phyloP scores from a whole-genome alignment of 2,329 filamentous ascomycete genomes.

The Acrocalymma vagum region DNA sequence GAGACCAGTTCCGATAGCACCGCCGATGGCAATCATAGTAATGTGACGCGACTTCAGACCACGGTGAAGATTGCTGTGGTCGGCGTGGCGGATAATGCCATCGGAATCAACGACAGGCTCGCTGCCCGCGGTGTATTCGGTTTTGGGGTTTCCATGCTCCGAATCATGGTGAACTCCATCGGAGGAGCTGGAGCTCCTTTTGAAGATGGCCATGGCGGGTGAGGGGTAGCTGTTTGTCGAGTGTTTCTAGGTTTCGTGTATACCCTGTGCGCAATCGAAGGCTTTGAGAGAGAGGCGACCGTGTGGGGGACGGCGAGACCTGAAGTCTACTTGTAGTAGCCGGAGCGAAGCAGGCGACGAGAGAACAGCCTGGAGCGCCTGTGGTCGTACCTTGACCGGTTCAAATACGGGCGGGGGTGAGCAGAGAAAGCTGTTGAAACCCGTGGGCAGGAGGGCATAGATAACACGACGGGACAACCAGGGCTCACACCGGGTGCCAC shows the following conservation, averaged over 20 bases:
- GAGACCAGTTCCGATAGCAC: constrained; percentile 76
- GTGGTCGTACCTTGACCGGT: constrained; percentile 23
- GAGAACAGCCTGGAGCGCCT: constrained; percentile 22
- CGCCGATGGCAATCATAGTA: constrained; percentile 75
- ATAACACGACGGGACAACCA: constrained; percentile 26
- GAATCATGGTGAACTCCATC: constrained; percentile 36
- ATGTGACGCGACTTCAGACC: constrained; percentile 64
- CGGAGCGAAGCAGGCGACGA: constrained; percentile 19
- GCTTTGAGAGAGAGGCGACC: constrained; percentile 10
- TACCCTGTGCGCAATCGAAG: constrained; percentile 17
- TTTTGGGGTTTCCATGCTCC: constrained; percentile 27
- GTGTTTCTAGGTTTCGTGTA: constrained; percentile 9
- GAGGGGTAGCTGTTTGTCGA: neutral
- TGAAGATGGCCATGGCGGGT: constrained; percentile 36
- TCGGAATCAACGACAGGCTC: constrained; percentile 22
- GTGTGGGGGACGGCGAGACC: constrained; percentile 7
- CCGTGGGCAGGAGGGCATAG: constrained; percentile 13
- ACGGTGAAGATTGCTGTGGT: constrained; percentile 56
- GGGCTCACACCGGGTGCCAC: constrained; percentile 22
- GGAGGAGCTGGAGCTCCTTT: constrained; percentile 36
- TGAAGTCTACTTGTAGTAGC: neutral
- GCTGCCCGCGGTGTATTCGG: constrained; percentile 28
- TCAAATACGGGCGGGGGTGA: constrained; percentile 25
- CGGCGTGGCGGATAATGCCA: constrained; percentile 34
- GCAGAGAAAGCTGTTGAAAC: constrained; percentile 13